Percentiles rank a stretch among this genome's conserved stretches.
Conservation (phyloP, 352 stramenopile species). For the Globisporangium uncinulatum region DNA sequence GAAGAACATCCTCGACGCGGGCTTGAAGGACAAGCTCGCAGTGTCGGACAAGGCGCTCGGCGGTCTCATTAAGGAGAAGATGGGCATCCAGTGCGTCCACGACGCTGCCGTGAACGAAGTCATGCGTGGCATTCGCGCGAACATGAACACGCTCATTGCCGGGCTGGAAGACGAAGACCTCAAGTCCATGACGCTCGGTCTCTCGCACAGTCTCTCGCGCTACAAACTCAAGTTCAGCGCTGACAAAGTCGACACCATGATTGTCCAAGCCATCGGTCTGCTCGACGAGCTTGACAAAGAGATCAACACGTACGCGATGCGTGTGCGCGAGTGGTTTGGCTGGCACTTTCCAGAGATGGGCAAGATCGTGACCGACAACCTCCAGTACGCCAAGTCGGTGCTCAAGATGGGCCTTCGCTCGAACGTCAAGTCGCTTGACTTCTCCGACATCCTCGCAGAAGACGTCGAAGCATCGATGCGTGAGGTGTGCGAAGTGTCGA, state of each 20-base stretch:
- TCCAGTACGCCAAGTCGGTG: constrained; percentile 98
- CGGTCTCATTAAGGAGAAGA: constrained; percentile 97
- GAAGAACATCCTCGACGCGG: constrained; percentile 96
- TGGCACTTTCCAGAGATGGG: constrained; percentile 97
- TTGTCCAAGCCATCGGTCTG: constrained; percentile 99
- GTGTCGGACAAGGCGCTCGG: constrained; percentile 97
- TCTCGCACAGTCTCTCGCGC: constrained; percentile 97
- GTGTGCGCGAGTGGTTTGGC: constrained; percentile 99
- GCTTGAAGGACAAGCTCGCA: constrained; percentile 93
- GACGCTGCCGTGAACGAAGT: constrained; percentile 93
- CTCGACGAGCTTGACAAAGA: constrained; percentile 99
- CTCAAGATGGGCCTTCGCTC: constrained; percentile 93
- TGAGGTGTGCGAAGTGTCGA: constrained; percentile 97
- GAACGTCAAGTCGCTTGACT: constrained; percentile 93
- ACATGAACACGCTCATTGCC: constrained; percentile 94
- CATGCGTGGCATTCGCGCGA: constrained; percentile 94
- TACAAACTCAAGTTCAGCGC: constrained; percentile 99
- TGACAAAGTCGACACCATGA: constrained; percentile 99
- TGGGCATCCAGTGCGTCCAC: constrained; percentile 92
- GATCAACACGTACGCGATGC: constrained; percentile 99
- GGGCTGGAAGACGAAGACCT: constrained; percentile 88
- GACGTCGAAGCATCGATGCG: constrained; percentile 95
- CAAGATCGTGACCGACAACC: constrained; percentile 98
- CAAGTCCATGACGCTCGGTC: constrained; percentile 97
- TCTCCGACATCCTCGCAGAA: constrained; percentile 83